Conservation (phyloP, 805 yeast species). For the Saturnispora sekii region DNA sequence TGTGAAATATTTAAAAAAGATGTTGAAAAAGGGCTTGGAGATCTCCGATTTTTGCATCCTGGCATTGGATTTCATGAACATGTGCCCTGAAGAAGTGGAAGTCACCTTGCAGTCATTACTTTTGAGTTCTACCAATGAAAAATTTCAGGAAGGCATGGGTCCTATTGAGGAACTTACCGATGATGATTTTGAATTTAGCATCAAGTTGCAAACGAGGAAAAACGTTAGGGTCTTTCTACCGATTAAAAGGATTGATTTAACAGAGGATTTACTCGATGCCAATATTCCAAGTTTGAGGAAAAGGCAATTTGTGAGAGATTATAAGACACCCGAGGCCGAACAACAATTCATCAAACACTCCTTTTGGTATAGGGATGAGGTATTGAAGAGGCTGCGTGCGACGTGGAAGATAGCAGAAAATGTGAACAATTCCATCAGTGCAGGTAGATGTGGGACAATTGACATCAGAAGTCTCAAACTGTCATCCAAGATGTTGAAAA, state of each 20-base stretch:
- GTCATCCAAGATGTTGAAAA: conserved; percentile 48
- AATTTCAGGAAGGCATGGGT: conserved; percentile 19
- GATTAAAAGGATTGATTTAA: conserved; percentile 41
- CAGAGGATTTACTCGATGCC: conserved; percentile 32
- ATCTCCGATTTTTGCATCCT: conserved; percentile 50
- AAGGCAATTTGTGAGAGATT: conserved; percentile 59
- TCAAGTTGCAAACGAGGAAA: conserved; percentile 19
- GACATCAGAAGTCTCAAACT: conserved; percentile 61
- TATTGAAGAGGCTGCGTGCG: conserved; percentile 53
- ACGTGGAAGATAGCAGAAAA: conserved; percentile 42
- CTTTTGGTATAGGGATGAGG: conserved; percentile 73
- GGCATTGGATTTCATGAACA: conserved; percentile 69
- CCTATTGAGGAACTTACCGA: conserved; percentile 11
- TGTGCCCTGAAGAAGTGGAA: conserved; percentile 52
- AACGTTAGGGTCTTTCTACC: conserved; percentile 60
- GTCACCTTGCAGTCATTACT: conserved; percentile 22
- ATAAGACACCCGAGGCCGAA: conserved; percentile 45
- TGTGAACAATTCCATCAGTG: conserved; percentile 21
- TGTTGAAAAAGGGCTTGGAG: conserved; percentile 25
- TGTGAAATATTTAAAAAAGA: conserved; percentile 25
- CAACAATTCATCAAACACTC: conserved; percentile 45
- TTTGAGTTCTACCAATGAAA: conserved; percentile 15
- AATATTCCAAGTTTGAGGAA: conserved; percentile 64
- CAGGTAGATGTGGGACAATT: conserved; percentile 42
- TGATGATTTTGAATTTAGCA: conserved; percentile 13